A percentile compares a stretch with the other conserved stretches of the same genome.
Evolutionary conservation across 306 rosid genomes (phyloP).

Genomic region (Styphnolobium japonicum): DNA sequence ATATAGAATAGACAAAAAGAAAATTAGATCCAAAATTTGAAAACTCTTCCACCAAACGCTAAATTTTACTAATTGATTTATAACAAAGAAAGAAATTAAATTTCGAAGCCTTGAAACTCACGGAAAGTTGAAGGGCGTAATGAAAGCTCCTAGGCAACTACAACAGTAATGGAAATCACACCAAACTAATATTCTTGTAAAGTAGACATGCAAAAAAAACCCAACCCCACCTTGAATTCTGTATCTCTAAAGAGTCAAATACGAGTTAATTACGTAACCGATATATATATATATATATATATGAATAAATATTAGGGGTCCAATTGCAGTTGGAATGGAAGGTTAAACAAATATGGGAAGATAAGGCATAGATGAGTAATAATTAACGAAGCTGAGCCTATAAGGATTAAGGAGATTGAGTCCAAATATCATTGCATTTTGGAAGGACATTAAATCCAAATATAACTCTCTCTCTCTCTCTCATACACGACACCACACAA

Average conservation of each 20-base stretch:
- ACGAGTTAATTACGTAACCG: background rate
- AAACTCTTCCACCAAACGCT: conserved; percentile 23
- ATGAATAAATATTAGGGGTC: background rate
- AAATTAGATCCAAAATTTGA: conserved; percentile 7
- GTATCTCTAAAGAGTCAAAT: background rate
- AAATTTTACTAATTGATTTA: no score
- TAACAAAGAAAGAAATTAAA: conserved; percentile 7
- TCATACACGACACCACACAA: no score
- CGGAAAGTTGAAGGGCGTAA: conserved; percentile 47
- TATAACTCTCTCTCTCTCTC: background rate
- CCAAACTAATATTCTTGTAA: conserved; percentile 24
- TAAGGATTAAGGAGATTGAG: background rate
- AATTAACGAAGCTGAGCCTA: background rate
- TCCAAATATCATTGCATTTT: background rate
- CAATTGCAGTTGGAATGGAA: background rate
- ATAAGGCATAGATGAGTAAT: background rate
- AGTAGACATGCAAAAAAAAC: background rate
- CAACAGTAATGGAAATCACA: conserved; percentile 35
- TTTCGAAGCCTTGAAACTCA: conserved; percentile 48
- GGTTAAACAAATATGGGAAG: background rate
- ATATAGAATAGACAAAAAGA: conserved; percentile 34
- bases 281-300: background rate
- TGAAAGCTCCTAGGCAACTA: conserved; percentile 48
- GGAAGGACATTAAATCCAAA: background rate
- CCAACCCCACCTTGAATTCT: background rate